Evolutionary conservation across 2,329 filamentous ascomycete genomes (phyloP), one percentile per base, ranked within the genome.

Genomic region (Nannizzia gypsea): DNA sequence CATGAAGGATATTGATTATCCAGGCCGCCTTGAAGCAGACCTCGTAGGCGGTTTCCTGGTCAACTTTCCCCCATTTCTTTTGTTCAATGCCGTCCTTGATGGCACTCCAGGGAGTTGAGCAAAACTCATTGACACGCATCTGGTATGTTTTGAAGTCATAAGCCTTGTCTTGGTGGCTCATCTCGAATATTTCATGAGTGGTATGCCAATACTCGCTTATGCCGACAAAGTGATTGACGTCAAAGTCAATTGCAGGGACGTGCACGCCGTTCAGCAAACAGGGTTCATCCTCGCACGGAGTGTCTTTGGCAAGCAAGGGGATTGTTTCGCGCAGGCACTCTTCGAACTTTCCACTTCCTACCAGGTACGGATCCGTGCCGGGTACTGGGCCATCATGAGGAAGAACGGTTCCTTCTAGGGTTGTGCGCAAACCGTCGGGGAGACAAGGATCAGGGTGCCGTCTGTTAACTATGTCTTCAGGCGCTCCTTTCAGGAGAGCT

Each of bases 161-260:
- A 0, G 88, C 84, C 65, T 89, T 86, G 66, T 85, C 81, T 65
- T 88, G 86, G 64, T 89, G 84, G 3, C 84, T 84, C 77, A 83
- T 82, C 62, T 87, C 83, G 67, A 99, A 97, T 1, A 97, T 86
- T 59, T 93, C 90, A 67, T 99, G 93, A 0, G 93, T 99, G 0
- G 92, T 95, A 72, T 99, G 93, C 92, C 93, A 99, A 74, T 95
- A 99, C 70, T 99, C 93, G 0, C 92, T 97, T 2, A 99, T 92
- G 9, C 93, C 93, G 28, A 99, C 86, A 68, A 99, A 99, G 71
- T 96, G 95, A 67, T 99, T 99, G 38, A 97, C 86, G 63, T 93
- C 87, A 69, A 97, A 99, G 71, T 99, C 93, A 64, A 99, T 96
- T 2, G 90, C 89, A 1, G 93, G 93, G 0, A 93, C 90, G 70